phyloP scores from a whole-genome alignment of 192 early-diverging fungal genomes.

The Mortierella hygrophila region DNA sequence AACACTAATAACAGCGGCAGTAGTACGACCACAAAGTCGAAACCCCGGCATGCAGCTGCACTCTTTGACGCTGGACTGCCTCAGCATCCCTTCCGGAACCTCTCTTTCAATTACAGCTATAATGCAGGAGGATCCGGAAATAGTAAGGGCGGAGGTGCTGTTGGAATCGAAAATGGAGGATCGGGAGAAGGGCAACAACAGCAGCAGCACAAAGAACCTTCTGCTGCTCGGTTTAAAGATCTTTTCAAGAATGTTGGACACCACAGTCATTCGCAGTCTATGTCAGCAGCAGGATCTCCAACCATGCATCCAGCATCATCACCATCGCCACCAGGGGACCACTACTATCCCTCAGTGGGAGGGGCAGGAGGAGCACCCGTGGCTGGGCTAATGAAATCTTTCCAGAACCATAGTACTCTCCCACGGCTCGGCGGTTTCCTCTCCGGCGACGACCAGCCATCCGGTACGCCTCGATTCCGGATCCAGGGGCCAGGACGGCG shows the following conservation, averaged over 20 bases:
- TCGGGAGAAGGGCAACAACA: slow-evolving; percentile 1
- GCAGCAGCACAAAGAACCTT: slow-evolving; percentile 28
- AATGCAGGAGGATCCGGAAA: background rate
- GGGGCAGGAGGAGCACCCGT: background rate
- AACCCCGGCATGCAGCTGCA: background rate
- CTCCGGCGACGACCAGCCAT: slow-evolving; percentile 48
- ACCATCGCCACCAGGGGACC: background rate
- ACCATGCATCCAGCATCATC: background rate
- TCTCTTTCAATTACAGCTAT: background rate
- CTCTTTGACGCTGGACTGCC: slow-evolving; percentile 16
- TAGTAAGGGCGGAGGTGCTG: background rate
- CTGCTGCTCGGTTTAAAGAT: slow-evolving; percentile 30
- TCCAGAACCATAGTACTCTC: slow-evolving; percentile 17
- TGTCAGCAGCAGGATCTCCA: background rate
- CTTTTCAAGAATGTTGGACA: slow-evolving; percentile 44
- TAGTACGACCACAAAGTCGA: background rate
- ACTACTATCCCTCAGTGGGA: background rate
- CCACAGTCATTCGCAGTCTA: slow-evolving; percentile 6
- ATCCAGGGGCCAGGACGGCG: slow-evolving; percentile 26
- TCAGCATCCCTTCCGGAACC: slow-evolving; percentile 26
- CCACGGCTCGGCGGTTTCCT: slow-evolving; percentile 31
- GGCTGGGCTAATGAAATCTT: slow-evolving; percentile 4
- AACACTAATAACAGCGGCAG: background rate
- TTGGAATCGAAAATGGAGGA: slow-evolving; percentile 26
- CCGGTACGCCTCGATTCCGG: slow-evolving; percentile 6